phyloP scores from a whole-genome alignment of 2,329 filamentous ascomycete genomes.

The Dendryphion nanum region DNA sequence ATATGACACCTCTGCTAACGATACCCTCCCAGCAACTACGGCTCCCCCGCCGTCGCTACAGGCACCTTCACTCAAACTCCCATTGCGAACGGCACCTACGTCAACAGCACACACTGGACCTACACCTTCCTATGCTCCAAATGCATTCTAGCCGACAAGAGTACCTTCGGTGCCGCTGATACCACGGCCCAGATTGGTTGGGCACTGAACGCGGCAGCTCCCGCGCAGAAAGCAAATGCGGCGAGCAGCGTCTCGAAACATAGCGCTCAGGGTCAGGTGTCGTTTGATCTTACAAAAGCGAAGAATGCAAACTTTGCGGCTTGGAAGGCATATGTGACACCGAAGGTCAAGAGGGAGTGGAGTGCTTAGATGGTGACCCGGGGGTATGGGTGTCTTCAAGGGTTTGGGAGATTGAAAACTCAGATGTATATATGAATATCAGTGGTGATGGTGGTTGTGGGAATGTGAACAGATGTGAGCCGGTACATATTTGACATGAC shows the following conservation, averaged over 20 bases:
- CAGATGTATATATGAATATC: no score
- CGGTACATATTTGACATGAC: no score
- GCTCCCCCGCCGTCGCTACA: slow-evolving; percentile 48
- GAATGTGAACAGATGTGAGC: no score
- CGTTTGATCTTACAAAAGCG: slow-evolving; percentile 23
- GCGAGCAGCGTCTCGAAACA: slow-evolving; percentile 18
- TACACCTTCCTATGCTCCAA: slow-evolving; percentile 54
- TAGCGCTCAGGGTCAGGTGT: slow-evolving; percentile 17
- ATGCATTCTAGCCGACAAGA: slow-evolving; percentile 29
- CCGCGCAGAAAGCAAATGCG: slow-evolving; percentile 15
- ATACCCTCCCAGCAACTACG: slow-evolving; percentile 48
- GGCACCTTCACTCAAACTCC: slow-evolving; percentile 43
- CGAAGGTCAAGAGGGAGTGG: slow-evolving; percentile 2
- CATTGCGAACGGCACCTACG: slow-evolving; percentile 52
- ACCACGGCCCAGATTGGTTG: slow-evolving; percentile 20
- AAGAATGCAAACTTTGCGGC: slow-evolving; percentile 19
- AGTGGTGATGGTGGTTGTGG: no score
- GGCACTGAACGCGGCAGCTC: slow-evolving; percentile 21
- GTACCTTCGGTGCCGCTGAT: slow-evolving; percentile 24
- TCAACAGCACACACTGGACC: slow-evolving; percentile 54
- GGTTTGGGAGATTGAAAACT: no score
- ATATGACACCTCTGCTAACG: no score
- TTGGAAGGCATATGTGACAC: slow-evolving; percentile 20
- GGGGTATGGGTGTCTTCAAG: no score
- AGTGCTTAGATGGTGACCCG: no score